Evolutionary conservation across 2,329 filamentous ascomycete genomes (phyloP), one percentile per base, ranked within the genome.

Genomic region (Berkeleyomyces rouxiae): DNA sequence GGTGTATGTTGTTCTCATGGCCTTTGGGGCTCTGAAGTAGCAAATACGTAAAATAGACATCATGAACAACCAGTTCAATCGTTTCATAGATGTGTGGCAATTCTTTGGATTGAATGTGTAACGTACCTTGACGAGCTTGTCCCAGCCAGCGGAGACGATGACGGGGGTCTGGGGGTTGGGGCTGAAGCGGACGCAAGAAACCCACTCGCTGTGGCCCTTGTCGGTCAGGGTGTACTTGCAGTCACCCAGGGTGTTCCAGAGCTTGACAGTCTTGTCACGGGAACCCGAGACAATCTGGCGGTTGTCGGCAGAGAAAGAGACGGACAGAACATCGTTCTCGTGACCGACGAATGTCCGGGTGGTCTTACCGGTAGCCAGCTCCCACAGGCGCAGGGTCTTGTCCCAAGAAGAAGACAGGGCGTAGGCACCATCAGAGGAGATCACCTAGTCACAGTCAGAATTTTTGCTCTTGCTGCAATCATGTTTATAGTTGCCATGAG

Each of bases 221-320:
- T 99, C 93, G 79, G 90, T 95, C 83, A 99, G 97, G 82, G 92
- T 99, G 87, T 86, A 99, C 85, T 99, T 99, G 91, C 93, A 99
- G 86, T 99, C 93, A 80, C 93, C 93, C 70, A 99, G 90, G 72
- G 93, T 99, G 85, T 99, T 99, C 93, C 93, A 99, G 73, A 99
- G 87, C 89, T 97, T 99, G 85, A 99, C 97, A 74, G 88, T 90
- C 77, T 90, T 87, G 83, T 99, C 93, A 77, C 93, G 91, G 69
- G 93, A 97, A 70, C 91, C 93, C 70, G 93, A 97, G 73, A 97
- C 93, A 79, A 99, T 97, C 84, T 97, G 93, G 76, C 93, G 88
- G 88, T 97, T 97, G 84, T 99, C 93, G 85, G 93, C 93, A 72
- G 93, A 97, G 88, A 99, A 99, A 71, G 91, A 96, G 77, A 99